Evolutionary conservation across 2,329 filamentous ascomycete genomes (phyloP).

Genomic region (Passalora sequoiae): DNA sequence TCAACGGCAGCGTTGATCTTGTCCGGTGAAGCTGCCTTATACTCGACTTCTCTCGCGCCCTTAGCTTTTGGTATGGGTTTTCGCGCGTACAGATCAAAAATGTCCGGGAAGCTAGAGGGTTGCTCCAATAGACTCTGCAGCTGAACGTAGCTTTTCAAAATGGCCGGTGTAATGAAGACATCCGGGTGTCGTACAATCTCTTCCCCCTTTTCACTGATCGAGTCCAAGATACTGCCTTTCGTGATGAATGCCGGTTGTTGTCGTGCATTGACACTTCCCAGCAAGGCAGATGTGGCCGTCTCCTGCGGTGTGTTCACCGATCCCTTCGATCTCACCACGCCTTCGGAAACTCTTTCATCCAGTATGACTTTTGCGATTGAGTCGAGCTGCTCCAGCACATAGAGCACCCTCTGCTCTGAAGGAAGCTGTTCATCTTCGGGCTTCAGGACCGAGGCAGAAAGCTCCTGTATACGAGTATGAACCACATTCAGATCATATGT

Average conservation of each 20-base stretch:
- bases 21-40: slow-evolving; percentile 57
- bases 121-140: slow-evolving; percentile 68
- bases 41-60: slow-evolving; percentile 45
- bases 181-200: slow-evolving; percentile 66
- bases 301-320: slow-evolving; percentile 11
- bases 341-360: slow-evolving; percentile 16
- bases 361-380: slow-evolving; percentile 25
- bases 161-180: slow-evolving; percentile 70
- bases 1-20: slow-evolving; percentile 65
- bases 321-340: neutral
- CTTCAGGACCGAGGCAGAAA: slow-evolving; percentile 24
- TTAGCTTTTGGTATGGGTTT: slow-evolving; percentile 65
- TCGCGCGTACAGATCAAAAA: slow-evolving; percentile 75
- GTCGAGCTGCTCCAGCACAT: slow-evolving; percentile 32
- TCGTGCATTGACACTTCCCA: slow-evolving; percentile 43
- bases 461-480: slow-evolving; percentile 28
- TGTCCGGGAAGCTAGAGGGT: slow-evolving; percentile 70
- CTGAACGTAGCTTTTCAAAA: slow-evolving; percentile 69
- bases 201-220: slow-evolving; percentile 57
- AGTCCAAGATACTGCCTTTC: slow-evolving; percentile 36
- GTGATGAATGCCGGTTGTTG: slow-evolving; percentile 31
- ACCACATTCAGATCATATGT: slow-evolving; percentile 15
- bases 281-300: slow-evolving; percentile 52
- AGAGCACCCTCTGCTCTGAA: slow-evolving; percentile 29
- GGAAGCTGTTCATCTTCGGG: slow-evolving; percentile 23